These are phyloP conservation scores for Collariella sp. DNA, from an alignment of 495 filamentous ascomycete genomes.

Conservation along the genomic window DNA sequence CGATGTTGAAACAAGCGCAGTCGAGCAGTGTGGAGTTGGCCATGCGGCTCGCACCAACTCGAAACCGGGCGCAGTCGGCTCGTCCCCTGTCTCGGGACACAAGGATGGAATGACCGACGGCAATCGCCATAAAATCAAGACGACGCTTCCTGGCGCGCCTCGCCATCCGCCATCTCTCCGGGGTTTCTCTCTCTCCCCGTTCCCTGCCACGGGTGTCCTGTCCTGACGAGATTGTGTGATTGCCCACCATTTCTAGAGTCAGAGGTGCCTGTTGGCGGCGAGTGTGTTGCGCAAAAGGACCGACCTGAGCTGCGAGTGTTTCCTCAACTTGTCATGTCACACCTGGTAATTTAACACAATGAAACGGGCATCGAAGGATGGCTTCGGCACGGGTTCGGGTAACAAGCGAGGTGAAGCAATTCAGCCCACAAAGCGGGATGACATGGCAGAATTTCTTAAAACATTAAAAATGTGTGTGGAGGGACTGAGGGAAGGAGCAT, in stretches of 20 bases:
- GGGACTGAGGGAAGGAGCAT: background rate
- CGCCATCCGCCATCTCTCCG: background rate
- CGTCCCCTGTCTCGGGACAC: background rate
- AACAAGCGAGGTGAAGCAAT: conserved; percentile 2
- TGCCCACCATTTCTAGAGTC: background rate
- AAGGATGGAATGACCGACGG: background rate
- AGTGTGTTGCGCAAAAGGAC: background rate
- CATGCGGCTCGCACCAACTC: conserved; percentile 6
- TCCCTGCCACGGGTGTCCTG: background rate
- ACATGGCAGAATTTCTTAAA: background rate
- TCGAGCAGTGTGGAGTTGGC: background rate
- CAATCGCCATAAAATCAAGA: conserved; percentile 3
- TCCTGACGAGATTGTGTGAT: background rate
- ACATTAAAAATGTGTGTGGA: background rate
- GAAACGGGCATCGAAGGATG: background rate
- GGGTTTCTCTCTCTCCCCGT: background rate
- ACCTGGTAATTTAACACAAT: background rate
- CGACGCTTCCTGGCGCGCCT: background rate
- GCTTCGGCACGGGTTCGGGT: background rate
- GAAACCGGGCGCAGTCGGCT: conserved; percentile 2
- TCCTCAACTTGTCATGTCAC: background rate
- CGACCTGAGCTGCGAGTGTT: background rate
- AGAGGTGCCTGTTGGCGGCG: background rate
- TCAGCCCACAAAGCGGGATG: background rate
- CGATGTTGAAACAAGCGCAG: conserved; percentile 12